Evolutionary conservation across 495 filamentous ascomycete genomes (phyloP).

Genomic region (Sphaerosporella brunnea): DNA sequence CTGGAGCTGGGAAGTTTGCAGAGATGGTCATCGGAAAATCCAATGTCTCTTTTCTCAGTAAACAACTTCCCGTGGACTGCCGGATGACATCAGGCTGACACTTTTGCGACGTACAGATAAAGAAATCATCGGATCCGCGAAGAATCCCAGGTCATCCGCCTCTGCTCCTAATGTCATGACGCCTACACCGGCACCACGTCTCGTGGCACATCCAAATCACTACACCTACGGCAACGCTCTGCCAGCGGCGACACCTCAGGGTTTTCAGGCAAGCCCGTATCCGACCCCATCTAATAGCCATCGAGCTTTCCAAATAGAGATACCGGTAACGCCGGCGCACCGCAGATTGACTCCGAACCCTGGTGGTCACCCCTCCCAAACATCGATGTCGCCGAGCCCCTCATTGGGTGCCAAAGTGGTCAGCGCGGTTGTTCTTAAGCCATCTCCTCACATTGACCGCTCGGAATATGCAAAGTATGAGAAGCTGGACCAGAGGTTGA

Average conservation of each 20-base stretch:
- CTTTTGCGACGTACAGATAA: no score
- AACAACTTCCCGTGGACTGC: no score
- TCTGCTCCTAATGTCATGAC: no score
- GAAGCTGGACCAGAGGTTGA: conserved; percentile 24
- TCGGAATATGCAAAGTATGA: conserved; percentile 27
- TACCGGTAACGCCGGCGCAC: conserved; percentile 1
- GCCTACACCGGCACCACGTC: no score
- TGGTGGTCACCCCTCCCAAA: no score
- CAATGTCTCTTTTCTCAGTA: conserved; percentile 17
- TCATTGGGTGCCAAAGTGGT: conserved; percentile 45
- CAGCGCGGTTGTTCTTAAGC: conserved; percentile 43
- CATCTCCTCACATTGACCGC: conserved; percentile 18
- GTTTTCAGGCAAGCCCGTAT: not conserved
- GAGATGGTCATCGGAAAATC: conserved; percentile 23
- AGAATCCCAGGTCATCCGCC: no score
- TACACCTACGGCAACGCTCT: not conserved
- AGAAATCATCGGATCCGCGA: no score
- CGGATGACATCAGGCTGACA: no score
- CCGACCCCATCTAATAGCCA: not conserved
- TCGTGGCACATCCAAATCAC: no score
- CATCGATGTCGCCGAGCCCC: not conserved
- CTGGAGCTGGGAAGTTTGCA: conserved; percentile 23
- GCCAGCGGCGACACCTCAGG: not conserved
- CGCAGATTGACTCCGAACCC: no score
- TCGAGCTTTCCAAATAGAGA: not conserved